phyloP scores from a whole-genome alignment of 441 rosid genomes.

The Adansonia madagascariensis region DNA sequence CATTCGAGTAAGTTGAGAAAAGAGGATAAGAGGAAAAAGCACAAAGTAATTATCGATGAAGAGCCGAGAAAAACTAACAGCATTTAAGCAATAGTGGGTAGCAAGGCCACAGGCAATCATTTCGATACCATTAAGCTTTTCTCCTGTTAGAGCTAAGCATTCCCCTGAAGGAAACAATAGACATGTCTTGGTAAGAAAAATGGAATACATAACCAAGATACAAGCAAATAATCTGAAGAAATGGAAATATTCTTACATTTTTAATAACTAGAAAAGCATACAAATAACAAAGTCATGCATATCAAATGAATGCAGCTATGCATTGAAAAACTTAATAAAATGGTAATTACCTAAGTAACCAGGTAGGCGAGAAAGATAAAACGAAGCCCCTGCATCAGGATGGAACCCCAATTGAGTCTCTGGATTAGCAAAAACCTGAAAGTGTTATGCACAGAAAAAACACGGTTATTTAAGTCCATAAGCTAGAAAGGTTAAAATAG shows the following conservation, averaged over 20 bases:
- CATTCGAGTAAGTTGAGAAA: conserved; percentile 11
- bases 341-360: conserved; percentile 71
- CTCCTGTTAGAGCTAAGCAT: conserved; percentile 84
- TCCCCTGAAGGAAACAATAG: conserved; percentile 55
- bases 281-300: background rate
- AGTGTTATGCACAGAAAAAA: conserved; percentile 25
- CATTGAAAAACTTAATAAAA: conserved; percentile 9
- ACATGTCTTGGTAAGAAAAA: conserved; percentile 9
- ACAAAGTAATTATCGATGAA: conserved; percentile 23
- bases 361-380: conserved; percentile 87
- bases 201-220: background rate
- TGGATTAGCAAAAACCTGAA: conserved; percentile 77
- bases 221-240: background rate
- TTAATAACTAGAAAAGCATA: conserved; percentile 24
- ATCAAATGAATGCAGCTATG: background rate
- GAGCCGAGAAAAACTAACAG: conserved; percentile 48
- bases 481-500: background rate
- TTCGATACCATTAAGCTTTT: conserved; percentile 78
- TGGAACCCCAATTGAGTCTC: conserved; percentile 92
- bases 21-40: conserved; percentile 22
- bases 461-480: conserved; percentile 10
- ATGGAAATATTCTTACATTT: background rate
- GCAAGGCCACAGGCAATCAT: conserved; percentile 95
- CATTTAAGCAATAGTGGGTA: conserved; percentile 73
- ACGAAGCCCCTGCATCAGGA: conserved; percentile 96